Evolutionary conservation across 164 flowering plant species (phyloP).

Genomic region (Macadamia integrifolia): DNA sequence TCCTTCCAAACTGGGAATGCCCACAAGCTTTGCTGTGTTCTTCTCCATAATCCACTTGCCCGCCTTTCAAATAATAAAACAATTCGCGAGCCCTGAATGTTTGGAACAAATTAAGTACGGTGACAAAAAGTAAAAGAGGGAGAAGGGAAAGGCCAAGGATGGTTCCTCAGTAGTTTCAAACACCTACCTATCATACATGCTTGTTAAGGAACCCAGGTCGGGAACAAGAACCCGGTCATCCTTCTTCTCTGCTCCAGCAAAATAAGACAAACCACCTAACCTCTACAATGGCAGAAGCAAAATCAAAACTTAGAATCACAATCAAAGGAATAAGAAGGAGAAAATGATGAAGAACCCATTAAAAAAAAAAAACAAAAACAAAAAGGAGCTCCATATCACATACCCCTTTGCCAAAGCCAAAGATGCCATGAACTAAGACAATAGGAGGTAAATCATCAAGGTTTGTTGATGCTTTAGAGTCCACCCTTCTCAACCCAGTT

Average conservation of each 20-base stretch:
- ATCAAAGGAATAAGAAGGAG: not conserved
- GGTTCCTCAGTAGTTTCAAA: not conserved
- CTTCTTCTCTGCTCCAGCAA: conserved; percentile 97
- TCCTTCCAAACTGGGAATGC: conserved; percentile 74
- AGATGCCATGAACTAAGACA: conserved; percentile 94
- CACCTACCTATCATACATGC: conserved; percentile 82
- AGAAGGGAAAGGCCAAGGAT: not conserved
- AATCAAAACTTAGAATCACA: conserved; percentile 6
- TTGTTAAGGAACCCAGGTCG: conserved; percentile 94
- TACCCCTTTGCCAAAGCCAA: conserved; percentile 99
- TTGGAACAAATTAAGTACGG: conserved; percentile 2
- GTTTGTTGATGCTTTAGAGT: conserved; percentile 4
- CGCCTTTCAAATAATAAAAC: conserved; percentile 96
- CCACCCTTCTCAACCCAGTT: conserved; percentile 18
- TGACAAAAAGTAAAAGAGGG: not conserved
- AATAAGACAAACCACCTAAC: conserved; percentile 88
- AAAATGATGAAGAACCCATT: conserved; percentile 6
- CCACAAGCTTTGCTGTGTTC: conserved; percentile 85
- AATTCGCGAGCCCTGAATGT: conserved; percentile 83
- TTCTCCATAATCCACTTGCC: conserved; percentile 91
- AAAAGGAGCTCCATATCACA: conserved; percentile 3
- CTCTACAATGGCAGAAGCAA: conserved; percentile 37
- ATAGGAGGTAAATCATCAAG: conserved; percentile 66
- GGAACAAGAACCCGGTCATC: conserved; percentile 92
- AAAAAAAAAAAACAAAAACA: not conserved